These are phyloP conservation scores for Plasmodium sp. DNA, from an alignment of 169 alveolate species.

Conservation along the genomic window DNA sequence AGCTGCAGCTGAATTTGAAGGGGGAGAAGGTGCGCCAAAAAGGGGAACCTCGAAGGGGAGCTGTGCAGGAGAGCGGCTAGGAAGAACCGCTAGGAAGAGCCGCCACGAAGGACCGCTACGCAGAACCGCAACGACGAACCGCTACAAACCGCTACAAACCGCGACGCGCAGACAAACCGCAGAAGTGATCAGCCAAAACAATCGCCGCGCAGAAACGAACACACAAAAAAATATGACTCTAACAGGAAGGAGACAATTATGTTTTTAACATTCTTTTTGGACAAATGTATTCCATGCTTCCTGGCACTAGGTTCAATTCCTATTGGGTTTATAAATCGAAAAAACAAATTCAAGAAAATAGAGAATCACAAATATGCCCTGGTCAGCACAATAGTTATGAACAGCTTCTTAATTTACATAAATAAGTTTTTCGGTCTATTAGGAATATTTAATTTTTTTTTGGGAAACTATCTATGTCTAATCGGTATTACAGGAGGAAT, in stretches of 20 bases:
- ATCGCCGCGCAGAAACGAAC: neutral
- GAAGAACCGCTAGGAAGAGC: neutral
- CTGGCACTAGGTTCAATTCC: slow-evolving; percentile 73
- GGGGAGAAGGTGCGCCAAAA: neutral
- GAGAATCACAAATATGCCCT: slow-evolving; percentile 68
- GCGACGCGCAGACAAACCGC: neutral
- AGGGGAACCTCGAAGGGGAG: neutral
- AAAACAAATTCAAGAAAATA: slow-evolving; percentile 53
- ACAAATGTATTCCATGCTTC: slow-evolving; percentile 72
- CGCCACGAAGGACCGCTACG: neutral
- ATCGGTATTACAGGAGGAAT: slow-evolving; percentile 87
- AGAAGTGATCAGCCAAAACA: slow-evolving; percentile 6
- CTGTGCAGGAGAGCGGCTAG: neutral
- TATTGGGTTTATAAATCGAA: slow-evolving; percentile 76
- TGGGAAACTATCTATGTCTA: slow-evolving; percentile 79
- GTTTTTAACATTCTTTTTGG: slow-evolving; percentile 67
- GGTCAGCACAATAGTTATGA: slow-evolving; percentile 64
- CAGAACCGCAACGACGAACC: no score
- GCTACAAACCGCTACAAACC: neutral
- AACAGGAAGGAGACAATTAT: slow-evolving; percentile 54
- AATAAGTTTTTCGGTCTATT: slow-evolving; percentile 58
- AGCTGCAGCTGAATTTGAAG: neutral
- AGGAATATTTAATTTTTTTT: slow-evolving; percentile 75
- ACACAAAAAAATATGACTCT: slow-evolving; percentile 53
- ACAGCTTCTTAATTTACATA: slow-evolving; percentile 43